These are phyloP conservation scores for Lyophyllum semitale DNA, from an alignment of 768 basidiomycete species.

Conservation along the genomic window DNA sequence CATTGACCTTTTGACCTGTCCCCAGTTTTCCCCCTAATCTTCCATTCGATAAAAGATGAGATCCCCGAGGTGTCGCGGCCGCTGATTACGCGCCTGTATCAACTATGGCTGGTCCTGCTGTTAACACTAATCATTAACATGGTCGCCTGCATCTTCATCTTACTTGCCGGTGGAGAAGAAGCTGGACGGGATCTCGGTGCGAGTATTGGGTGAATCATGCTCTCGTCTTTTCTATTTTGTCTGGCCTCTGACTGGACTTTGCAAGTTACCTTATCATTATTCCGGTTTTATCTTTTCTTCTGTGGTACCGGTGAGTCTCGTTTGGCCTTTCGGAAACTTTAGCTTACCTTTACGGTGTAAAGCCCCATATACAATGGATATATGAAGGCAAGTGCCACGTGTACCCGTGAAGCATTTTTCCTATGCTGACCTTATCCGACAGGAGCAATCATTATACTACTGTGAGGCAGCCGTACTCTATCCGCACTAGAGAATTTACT, in stretches of 20 bases:
- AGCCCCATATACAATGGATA: constrained; percentile 97
- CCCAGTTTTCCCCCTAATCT: constrained; percentile 90
- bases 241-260: constrained; percentile 21
- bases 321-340: constrained; percentile 10
- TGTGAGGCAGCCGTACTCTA: constrained; percentile 54
- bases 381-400: constrained; percentile 72
- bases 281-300: constrained; percentile 75
- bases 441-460: constrained; percentile 94
- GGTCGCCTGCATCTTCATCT: constrained; percentile 85
- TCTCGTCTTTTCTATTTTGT: constrained; percentile 13
- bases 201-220: constrained; percentile 69
- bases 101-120: constrained; percentile 90
- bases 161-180: constrained; percentile 73
- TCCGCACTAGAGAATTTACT: constrained; percentile 27
- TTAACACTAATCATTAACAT: constrained; percentile 86
- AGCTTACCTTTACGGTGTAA: constrained; percentile 16
- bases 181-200: constrained; percentile 81
- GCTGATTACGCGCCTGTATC: constrained; percentile 84
- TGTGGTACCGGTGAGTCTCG: constrained; percentile 86
- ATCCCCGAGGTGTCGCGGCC: constrained; percentile 81
- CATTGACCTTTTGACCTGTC: constrained; percentile 18
- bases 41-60: constrained; percentile 89
- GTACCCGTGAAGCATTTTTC: constrained; percentile 13
- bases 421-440: constrained; percentile 22
- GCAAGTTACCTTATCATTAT: constrained; percentile 81